These are phyloP conservation scores for Penicillium fimorum DNA, from an alignment of 495 filamentous ascomycete genomes.

Conservation along the genomic window DNA sequence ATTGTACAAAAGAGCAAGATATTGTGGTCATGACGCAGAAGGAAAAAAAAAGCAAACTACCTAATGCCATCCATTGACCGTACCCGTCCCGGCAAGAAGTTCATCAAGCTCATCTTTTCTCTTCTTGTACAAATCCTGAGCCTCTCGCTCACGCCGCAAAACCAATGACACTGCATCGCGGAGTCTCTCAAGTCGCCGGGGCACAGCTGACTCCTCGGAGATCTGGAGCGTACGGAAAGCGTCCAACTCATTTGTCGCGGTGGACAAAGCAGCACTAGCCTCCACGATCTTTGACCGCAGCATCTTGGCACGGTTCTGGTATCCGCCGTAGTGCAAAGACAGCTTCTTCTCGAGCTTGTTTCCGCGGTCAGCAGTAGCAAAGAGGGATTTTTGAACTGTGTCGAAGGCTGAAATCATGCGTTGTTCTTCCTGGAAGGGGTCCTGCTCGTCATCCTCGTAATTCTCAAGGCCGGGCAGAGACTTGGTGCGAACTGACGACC, in stretches of 20 bases:
- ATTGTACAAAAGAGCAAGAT: constrained; percentile 24
- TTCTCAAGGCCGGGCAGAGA: constrained; percentile 72
- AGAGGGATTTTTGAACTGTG: constrained; percentile 66
- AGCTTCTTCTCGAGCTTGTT: constrained; percentile 94
- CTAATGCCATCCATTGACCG: constrained; percentile 47
- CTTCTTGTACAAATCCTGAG: constrained; percentile 78
- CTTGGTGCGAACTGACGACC: constrained; percentile 61
- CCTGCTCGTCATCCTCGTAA: constrained; percentile 65
- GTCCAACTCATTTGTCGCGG: constrained; percentile 68
- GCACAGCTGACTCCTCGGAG: constrained; percentile 73
- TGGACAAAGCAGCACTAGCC: constrained; percentile 71
- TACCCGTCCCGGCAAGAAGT: constrained; percentile 44
- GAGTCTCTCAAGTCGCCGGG: constrained; percentile 68
- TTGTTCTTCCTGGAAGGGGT: constrained; percentile 47
- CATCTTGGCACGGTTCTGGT: constrained; percentile 79
- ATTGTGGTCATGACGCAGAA: constrained; percentile 18
- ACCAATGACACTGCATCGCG: constrained; percentile 82
- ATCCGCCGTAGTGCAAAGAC: constrained; percentile 81
- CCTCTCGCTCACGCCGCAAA: constrained; percentile 79
- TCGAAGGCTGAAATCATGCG: constrained; percentile 44
- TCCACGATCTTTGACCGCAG: constrained; percentile 79
- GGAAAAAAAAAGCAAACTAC: constrained; percentile 13
- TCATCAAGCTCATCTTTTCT: constrained; percentile 75
- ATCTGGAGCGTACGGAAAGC: constrained; percentile 74
- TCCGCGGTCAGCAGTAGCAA: constrained; percentile 69